Evolutionary conservation across 176 grass and related monocot genomes (phyloP), one percentile per base, ranked within the genome.

Genomic region (Musa acuminata): DNA sequence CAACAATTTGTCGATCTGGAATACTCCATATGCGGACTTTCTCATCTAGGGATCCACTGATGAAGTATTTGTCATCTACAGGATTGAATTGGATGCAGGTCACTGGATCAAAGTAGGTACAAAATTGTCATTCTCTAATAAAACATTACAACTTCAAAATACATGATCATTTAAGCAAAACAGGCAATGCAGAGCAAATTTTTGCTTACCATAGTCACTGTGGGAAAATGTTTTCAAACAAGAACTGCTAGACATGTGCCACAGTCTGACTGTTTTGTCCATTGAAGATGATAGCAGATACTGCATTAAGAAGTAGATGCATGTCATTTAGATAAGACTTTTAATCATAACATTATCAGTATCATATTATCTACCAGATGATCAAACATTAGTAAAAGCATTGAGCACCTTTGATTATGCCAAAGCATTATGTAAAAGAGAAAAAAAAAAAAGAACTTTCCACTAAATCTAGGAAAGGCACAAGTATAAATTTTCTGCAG

Each of bases 11-110:
- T 55, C 95, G 88, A 80, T 91, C 82, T 76, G 82, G 82, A 64
- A 99, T 88, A 84, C 89, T 99, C 95, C 95, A 99, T 66, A 99
- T 88, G 13, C 95, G 88, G 71, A 99, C 95, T 82, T 99, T 99
- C 80, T 99, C 91, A 82, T 99, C 95, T 65, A 99, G 79, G 49
- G 95, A 99, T 78, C 95, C 95, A 77, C 95, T 99, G 14, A 99
- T 94, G 82, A 99, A 99, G 75, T 91, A 99, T 67, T 84, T 94
- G 51, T 91, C 88, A 83, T 99, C 91, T 52, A 94, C 91, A 20
- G 95, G 95, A 77, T 99, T 99, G 88, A 99, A 99, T 67, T 99
- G 95, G 75, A 99, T 99, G 76, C 95, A 99, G 51, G 95, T 99
- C 51, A 99, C 93, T 96, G 83, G 14, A 85, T 77, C 69, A 80